Base-by-base conservation (phyloP, 176 grass and related monocot species). In the Guadua angustifolia region DNA sequence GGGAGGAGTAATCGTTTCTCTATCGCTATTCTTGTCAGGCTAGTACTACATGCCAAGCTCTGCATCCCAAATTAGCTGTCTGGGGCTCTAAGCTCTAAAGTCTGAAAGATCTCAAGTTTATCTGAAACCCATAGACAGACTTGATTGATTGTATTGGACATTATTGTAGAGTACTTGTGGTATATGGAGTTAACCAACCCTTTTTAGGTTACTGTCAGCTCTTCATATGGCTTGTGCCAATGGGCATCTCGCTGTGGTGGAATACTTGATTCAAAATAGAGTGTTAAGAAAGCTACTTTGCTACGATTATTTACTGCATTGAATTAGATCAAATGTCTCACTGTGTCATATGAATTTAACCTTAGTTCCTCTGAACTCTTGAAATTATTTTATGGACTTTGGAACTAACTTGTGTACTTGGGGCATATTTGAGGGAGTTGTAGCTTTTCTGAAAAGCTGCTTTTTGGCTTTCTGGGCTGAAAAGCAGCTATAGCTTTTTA, bases 191-290 rank as follows among this genome's bases (percentile, higher is more conserved):
- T 90, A 61, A 66, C 47, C 86, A 29, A 86, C 66, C 26, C 2
- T 74, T 71, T 88, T 46, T 21, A 16, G 45, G n/a, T 83, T 80
- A 71, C 10, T 66, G 16, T 80, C 74, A 99, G 93, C 91, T 71
- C 96, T 99, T 89, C 96, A 95, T 85, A 95, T 99, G 93, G 93
- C 96, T 38, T 56, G 87, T 84, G 93, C 93, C 82, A 99, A 99
- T 93, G 96, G 96, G 0, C 96, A 95, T 83, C 86, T 94, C 46
- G 77, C 88, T 85, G 89, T 99, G 32, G 91, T 95, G 68, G 89
- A 99, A n/a, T 99, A 95, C 89, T 75, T 99, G 82, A 88, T 99
- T 81, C 78, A 73, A 57, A 99, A 99, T 88, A 89, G 91, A 86
- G 93, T 71, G 25, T 93, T 99, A 91, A 88, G 85, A 71, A 74